A percentile compares a stretch with the other conserved stretches of the same genome.
Conservation (phyloP, 1,284 basidiomycete species). For the Boletus semigastroideus region DNA sequence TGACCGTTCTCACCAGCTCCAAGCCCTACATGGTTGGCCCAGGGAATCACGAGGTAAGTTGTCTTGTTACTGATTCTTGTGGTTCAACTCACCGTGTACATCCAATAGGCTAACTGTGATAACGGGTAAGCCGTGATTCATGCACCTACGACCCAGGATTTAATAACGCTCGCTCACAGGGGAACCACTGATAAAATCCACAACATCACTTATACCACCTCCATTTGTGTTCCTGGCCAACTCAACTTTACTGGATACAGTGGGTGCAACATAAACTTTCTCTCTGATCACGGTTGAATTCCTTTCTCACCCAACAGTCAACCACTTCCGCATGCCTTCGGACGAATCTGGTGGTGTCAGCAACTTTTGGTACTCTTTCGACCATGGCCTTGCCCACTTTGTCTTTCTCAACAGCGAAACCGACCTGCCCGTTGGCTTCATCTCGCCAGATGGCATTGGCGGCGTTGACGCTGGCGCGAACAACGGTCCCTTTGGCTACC, state of each 20-base stretch:
- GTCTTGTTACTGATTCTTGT: background rate
- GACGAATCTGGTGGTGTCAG: slow-evolving; percentile 25
- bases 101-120: slow-evolving; percentile 20
- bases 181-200: slow-evolving; percentile 24
- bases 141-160: background rate
- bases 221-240: slow-evolving; percentile 30
- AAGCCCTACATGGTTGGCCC: slow-evolving; percentile 30
- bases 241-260: slow-evolving; percentile 31
- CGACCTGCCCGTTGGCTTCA: slow-evolving; percentile 25
- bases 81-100: background rate
- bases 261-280: slow-evolving; percentile 5
- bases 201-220: slow-evolving; percentile 28
- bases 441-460: slow-evolving; percentile 12
- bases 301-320: slow-evolving; percentile 13
- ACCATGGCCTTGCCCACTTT: slow-evolving; percentile 32
- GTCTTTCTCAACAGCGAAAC: slow-evolving; percentile 25
- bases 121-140: slow-evolving; percentile 19
- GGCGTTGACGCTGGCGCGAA: background rate
- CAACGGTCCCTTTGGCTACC: background rate
- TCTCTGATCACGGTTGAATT: background rate
- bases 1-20: slow-evolving; percentile 22
- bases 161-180: slow-evolving; percentile 1
- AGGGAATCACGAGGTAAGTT: slow-evolving; percentile 27
- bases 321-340: slow-evolving; percentile 31
- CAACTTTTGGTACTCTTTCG: slow-evolving; percentile 35